Conservation (phyloP, 352 stramenopile genomes). For the Phytophthora constricta region DNA sequence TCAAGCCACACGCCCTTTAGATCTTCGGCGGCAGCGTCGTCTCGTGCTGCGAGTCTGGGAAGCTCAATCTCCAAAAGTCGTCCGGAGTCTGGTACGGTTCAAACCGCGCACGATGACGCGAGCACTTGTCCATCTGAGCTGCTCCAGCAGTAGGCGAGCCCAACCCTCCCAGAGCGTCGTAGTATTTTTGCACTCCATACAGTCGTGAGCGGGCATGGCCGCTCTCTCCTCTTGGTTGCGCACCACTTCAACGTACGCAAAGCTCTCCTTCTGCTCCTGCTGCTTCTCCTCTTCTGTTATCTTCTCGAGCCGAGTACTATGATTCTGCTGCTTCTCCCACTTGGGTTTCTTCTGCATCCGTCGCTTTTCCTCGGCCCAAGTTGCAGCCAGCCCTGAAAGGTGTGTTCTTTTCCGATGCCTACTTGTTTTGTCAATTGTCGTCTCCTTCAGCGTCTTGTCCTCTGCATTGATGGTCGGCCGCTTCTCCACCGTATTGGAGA, state of each 20-base stretch:
- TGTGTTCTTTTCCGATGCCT: conserved; percentile 22
- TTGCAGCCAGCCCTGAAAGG: conserved; percentile 26
- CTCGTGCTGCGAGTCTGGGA: conserved; percentile 79
- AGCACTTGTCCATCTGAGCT: conserved; percentile 65
- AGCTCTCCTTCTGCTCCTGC: conserved; percentile 29
- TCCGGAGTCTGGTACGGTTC: conserved; percentile 84
- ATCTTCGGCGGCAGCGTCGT: no score
- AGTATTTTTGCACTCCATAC: conserved; percentile 84
- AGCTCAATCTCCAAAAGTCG: conserved; percentile 86
- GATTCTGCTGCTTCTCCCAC: conserved; percentile 21
- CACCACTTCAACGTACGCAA: conserved; percentile 79
- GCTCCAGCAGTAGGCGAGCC: conserved; percentile 39
- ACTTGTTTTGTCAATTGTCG: conserved; percentile 19
- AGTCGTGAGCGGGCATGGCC: conserved; percentile 68
- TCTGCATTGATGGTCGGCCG: background rate
- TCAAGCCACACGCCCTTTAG: no score
- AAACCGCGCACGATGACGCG: conserved; percentile 74
- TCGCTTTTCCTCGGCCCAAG: conserved; percentile 56
- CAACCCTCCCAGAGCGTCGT: conserved; percentile 65
- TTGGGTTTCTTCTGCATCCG: conserved; percentile 33
- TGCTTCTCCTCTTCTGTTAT: conserved; percentile 10
- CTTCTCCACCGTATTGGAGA: background rate
- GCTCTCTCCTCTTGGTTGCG: conserved; percentile 72
- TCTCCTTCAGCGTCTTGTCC: background rate
- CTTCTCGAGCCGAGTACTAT: conserved; percentile 13